Conservation (phyloP, 805 yeast species). For the Kluyveromyces aestuarii region DNA sequence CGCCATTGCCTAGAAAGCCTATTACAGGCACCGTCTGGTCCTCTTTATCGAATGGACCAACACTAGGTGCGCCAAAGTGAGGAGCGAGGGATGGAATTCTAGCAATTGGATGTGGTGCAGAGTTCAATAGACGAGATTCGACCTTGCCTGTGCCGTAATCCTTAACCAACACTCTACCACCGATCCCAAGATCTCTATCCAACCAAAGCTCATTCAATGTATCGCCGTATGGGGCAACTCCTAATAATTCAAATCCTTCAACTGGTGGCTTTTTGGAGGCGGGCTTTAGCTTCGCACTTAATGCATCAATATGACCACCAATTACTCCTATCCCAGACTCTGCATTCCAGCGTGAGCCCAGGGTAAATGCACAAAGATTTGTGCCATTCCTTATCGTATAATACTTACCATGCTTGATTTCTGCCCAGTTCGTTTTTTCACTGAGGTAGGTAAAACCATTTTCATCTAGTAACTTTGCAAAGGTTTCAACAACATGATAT, state of each 20-base stretch:
- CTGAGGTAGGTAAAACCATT: slow-evolving; percentile 58
- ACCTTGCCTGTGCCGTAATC: slow-evolving; percentile 29
- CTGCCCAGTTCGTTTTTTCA: slow-evolving; percentile 43
- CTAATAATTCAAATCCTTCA: slow-evolving; percentile 70
- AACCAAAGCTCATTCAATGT: slow-evolving; percentile 59
- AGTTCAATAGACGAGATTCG: slow-evolving; percentile 39
- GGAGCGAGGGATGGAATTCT: slow-evolving; percentile 81
- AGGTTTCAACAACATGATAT: slow-evolving; percentile 55
- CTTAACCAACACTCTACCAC: slow-evolving; percentile 62
- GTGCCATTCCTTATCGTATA: slow-evolving; percentile 64
- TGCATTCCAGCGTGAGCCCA: slow-evolving; percentile 60
- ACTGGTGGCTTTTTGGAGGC: slow-evolving; percentile 47
- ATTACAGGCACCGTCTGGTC: slow-evolving; percentile 71
- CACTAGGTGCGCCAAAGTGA: slow-evolving; percentile 67
- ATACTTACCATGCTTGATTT: slow-evolving; percentile 41
- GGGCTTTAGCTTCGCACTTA: slow-evolving; percentile 65
- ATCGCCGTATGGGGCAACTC: slow-evolving; percentile 81
- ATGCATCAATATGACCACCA: slow-evolving; percentile 70
- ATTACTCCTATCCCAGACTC: slow-evolving; percentile 58
- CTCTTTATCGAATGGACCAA: slow-evolving; percentile 68
- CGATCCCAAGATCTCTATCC: slow-evolving; percentile 81
- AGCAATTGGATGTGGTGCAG: slow-evolving; percentile 64
- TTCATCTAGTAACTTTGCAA: slow-evolving; percentile 38
- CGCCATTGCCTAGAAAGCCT: slow-evolving; percentile 39
- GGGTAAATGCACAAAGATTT: slow-evolving; percentile 55